Conservation (phyloP, 495 filamentous ascomycete genomes). For the Mycothermus thermophilus region DNA sequence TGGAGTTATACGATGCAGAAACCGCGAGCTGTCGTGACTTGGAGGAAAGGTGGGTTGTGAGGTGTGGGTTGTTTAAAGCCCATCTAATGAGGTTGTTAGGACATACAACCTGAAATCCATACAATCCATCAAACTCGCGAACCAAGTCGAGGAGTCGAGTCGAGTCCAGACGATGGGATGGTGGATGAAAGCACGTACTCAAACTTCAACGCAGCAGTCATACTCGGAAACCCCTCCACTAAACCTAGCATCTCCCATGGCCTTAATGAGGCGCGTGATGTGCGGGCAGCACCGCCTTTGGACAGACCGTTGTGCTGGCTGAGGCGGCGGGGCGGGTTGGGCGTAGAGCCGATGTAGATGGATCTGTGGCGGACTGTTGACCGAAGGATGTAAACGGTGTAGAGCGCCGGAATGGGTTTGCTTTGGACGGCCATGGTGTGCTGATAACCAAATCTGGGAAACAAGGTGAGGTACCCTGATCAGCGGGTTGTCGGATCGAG, state of each 20-base stretch:
- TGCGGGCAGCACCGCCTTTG: constrained; percentile 67
- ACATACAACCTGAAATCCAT: too few species aligned
- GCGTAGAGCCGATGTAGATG: constrained; percentile 84
- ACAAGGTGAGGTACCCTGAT: not conserved
- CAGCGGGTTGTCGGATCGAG: too few species aligned
- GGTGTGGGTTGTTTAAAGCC: constrained; percentile 78
- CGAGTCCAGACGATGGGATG: too few species aligned
- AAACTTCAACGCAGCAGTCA: constrained; percentile 81
- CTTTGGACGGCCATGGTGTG: constrained; percentile 21
- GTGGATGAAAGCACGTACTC: constrained; percentile 49
- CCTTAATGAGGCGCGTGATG: constrained; percentile 46
- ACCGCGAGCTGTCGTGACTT: constrained; percentile 39
- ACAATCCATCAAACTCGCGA: too few species aligned
- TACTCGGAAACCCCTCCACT: constrained; percentile 78
- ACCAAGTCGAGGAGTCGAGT: too few species aligned
- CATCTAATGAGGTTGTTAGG: constrained; percentile 43
- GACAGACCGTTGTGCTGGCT: constrained; percentile 76
- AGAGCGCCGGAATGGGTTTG: constrained; percentile 42
- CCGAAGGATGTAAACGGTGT: constrained; percentile 68
- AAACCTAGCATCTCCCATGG: constrained; percentile 92
- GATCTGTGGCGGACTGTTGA: constrained; percentile 51
- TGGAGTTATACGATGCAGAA: constrained; percentile 22
- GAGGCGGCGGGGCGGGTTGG: constrained; percentile 67
- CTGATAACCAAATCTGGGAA: not conserved
- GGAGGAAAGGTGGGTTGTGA: constrained; percentile 55